phyloP scores from a whole-genome alignment of 2,329 filamentous ascomycete genomes.

The Fusarium sp. region DNA sequence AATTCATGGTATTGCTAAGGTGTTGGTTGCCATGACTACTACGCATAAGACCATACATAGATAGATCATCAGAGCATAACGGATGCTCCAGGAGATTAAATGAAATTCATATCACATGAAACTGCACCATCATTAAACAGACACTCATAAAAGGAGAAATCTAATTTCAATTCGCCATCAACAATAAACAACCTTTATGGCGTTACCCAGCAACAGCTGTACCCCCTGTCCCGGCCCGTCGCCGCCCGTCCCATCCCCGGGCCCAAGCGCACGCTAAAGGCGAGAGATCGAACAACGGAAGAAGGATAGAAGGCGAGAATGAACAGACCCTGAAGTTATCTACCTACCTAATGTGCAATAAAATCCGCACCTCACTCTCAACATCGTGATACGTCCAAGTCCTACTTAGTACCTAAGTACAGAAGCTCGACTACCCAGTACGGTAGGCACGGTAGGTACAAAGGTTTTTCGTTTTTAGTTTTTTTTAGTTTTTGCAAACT shows the following conservation, averaged over 20 bases:
- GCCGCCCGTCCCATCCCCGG: conserved; percentile 14
- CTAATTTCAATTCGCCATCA: conserved; percentile 17
- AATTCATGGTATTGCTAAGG: neutral
- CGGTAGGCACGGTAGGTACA: neutral
- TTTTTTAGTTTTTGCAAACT: too few relatives aligned
- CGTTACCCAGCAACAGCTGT: conserved; percentile 13
- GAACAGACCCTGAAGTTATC: conserved; percentile 11
- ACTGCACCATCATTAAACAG: neutral
- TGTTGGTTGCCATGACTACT: neutral
- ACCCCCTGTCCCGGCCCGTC: conserved; percentile 21
- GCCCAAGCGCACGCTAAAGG: conserved; percentile 17
- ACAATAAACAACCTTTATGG: conserved; percentile 14
- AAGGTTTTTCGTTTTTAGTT: too few relatives aligned
- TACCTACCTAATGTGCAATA: neutral
- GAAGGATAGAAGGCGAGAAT: neutral
- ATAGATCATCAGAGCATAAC: conserved; percentile 6
- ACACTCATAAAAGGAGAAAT: neutral
- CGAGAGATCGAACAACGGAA: conserved; percentile 10
- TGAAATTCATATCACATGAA: neutral
- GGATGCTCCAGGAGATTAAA: conserved; percentile 1
- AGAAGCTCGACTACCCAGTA: neutral
- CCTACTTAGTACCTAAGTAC: neutral
- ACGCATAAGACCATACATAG: neutral
- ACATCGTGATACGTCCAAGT: neutral
- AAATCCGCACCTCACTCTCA: neutral